Evolutionary conservation across 805 yeast genomes (phyloP).

Genomic region (Jamesozyma hellenica): DNA sequence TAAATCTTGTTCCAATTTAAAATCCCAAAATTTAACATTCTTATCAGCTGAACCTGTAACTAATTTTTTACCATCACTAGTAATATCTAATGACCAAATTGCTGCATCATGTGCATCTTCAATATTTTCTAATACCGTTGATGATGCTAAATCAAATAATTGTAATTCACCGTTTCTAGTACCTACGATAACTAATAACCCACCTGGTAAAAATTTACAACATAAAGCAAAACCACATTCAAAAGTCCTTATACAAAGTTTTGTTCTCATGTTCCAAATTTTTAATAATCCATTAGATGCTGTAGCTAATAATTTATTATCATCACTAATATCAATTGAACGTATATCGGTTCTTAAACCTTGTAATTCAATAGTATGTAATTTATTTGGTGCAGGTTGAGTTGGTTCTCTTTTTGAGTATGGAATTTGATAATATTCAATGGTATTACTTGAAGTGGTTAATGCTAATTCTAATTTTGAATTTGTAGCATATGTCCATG

Average conservation of each 20-base stretch:
- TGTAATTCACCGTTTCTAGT: slow-evolving; percentile 80
- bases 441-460: slow-evolving; percentile 61
- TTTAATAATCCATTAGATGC: slow-evolving; percentile 87
- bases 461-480: slow-evolving; percentile 50
- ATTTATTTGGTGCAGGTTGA: slow-evolving; percentile 34
- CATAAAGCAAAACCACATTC: slow-evolving; percentile 82
- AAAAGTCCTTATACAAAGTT: slow-evolving; percentile 73
- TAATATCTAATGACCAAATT: slow-evolving; percentile 82
- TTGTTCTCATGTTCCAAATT: slow-evolving; percentile 73
- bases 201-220: slow-evolving; percentile 82
- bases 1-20: slow-evolving; percentile 53
- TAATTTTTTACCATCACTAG: slow-evolving; percentile 74
- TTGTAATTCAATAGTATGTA: slow-evolving; percentile 53
- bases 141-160: slow-evolving; percentile 76
- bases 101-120: slow-evolving; percentile 74
- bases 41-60: slow-evolving; percentile 95
- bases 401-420: slow-evolving; percentile 43
- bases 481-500: slow-evolving; percentile 47
- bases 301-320: slow-evolving; percentile 70
- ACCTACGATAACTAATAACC: slow-evolving; percentile 75
- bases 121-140: slow-evolving; percentile 58
- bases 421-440: slow-evolving; percentile 60
- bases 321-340: slow-evolving; percentile 71
- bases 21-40: slow-evolving; percentile 79
- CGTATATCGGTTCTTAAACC: slow-evolving; percentile 92